Conservation (phyloP, 2,329 filamentous ascomycete species). For the Chrysosporium keratinophilum region DNA sequence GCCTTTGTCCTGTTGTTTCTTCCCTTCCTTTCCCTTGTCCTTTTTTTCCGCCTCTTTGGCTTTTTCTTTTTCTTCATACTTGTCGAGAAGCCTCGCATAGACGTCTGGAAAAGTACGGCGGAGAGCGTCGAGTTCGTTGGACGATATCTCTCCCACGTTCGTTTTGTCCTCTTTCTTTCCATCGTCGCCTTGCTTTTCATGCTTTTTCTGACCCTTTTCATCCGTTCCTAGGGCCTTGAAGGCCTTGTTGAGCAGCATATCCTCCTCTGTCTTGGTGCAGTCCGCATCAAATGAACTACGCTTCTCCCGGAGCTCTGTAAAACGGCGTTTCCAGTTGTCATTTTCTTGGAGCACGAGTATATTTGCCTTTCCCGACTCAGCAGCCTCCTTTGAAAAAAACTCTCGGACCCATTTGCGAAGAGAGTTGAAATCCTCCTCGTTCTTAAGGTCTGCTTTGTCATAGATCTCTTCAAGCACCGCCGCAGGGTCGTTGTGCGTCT, state of each 20-base stretch:
- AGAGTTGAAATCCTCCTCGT: constrained; percentile 10
- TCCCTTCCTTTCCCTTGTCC: constrained; percentile 39
- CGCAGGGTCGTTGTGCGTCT: constrained; percentile 13
- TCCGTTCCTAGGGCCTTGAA: constrained; percentile 1
- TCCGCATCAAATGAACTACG: constrained; percentile 10
- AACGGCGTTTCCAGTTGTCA: constrained; percentile 12
- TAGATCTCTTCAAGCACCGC: constrained; percentile 15
- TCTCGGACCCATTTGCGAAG: constrained; percentile 13
- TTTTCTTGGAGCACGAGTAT: constrained; percentile 11
- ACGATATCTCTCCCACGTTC: background rate
- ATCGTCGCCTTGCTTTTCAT: constrained; percentile 14
- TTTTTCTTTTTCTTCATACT: background rate
- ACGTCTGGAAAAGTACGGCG: background rate
- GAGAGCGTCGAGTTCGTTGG: background rate
- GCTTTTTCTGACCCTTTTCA: background rate
- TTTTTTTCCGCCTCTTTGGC: constrained; percentile 6
- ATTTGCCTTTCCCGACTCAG: constrained; percentile 7
- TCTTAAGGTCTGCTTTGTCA: background rate
- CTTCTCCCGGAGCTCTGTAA: constrained; percentile 7
- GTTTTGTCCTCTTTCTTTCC: background rate
- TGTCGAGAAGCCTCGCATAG: constrained; percentile 2
- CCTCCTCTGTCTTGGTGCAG: constrained; percentile 7
- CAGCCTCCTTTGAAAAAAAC: constrained; percentile 11
- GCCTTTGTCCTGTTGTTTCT: constrained; percentile 13
- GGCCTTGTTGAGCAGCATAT: constrained; percentile 9